phyloP scores from a whole-genome alignment of 2,329 filamentous ascomycete species.

The Gnomoniopsis sp. region DNA sequence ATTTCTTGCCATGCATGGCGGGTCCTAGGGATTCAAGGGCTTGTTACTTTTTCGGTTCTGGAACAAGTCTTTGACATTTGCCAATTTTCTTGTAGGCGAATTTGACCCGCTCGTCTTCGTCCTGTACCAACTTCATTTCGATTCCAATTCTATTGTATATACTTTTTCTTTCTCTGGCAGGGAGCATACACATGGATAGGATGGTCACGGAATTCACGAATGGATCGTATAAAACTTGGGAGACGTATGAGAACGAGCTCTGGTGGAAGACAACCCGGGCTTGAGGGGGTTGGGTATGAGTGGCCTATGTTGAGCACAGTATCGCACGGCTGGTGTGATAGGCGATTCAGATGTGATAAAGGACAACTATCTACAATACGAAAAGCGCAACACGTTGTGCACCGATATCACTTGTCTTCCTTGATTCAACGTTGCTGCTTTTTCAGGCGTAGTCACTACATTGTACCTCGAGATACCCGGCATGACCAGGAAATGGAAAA shows the following conservation, averaged over 20 bases:
- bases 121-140: constrained; percentile 9
- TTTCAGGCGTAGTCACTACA: constrained; percentile 1
- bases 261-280: background rate
- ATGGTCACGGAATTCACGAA: constrained; percentile 11
- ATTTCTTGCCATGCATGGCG: constrained; percentile 15
- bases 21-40: constrained; percentile 4
- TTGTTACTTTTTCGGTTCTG: constrained; percentile 6
- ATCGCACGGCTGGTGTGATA: background rate
- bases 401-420: background rate
- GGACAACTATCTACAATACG: background rate
- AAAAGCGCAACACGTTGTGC: background rate
- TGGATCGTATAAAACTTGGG: constrained; percentile 6
- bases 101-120: background rate
- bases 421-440: background rate
- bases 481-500: background rate
- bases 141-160: constrained; percentile 13
- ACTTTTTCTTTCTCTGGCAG: background rate
- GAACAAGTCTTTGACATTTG: background rate
- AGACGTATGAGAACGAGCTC: constrained; percentile 8
- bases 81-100: background rate
- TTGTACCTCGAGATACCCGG: constrained; percentile 11
- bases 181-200: constrained; percentile 9
- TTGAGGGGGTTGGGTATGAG: background rate
- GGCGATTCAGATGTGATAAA: background rate
- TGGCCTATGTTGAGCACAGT: background rate